Percentiles rank a stretch among this genome's conserved stretches.
phyloP scores from a whole-genome alignment of 345 rosid species.

The Euphorbia pulcherrima region DNA sequence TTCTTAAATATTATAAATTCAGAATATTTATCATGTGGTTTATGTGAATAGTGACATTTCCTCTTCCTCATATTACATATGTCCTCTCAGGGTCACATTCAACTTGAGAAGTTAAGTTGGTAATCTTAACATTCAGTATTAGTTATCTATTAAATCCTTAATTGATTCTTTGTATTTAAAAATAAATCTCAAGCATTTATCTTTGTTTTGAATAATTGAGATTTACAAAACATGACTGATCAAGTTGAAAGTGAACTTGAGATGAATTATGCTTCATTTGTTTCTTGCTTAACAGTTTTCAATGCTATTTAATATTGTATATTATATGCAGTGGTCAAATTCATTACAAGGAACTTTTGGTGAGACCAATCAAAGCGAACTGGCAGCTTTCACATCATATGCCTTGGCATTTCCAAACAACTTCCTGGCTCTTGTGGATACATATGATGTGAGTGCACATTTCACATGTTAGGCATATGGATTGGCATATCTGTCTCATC shows the following conservation, averaged over 20 bases:
- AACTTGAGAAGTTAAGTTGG: no score
- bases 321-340: slow-evolving; percentile 55
- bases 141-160: no score
- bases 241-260: no score
- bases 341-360: slow-evolving; percentile 49
- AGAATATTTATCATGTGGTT: slow-evolving; percentile 4
- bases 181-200: no score
- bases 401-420: slow-evolving; percentile 84
- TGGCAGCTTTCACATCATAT: slow-evolving; percentile 86
- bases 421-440: slow-evolving; percentile 89
- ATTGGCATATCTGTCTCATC: background rate
- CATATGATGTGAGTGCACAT: slow-evolving; percentile 71
- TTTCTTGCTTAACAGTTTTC: background rate
- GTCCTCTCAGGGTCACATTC: background rate
- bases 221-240: no score
- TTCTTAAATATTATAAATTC: background rate
- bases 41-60: background rate
- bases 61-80: background rate
- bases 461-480: slow-evolving; percentile 1
- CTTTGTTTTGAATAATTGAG: no score
- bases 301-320: slow-evolving; percentile 15
- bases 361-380: slow-evolving; percentile 92
- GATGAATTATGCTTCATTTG: background rate
- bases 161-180: no score
- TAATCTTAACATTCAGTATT: no score